These are phyloP conservation scores for Cyberlindnera meyerae DNA, from an alignment of 805 yeast species.

Conservation along the genomic window DNA sequence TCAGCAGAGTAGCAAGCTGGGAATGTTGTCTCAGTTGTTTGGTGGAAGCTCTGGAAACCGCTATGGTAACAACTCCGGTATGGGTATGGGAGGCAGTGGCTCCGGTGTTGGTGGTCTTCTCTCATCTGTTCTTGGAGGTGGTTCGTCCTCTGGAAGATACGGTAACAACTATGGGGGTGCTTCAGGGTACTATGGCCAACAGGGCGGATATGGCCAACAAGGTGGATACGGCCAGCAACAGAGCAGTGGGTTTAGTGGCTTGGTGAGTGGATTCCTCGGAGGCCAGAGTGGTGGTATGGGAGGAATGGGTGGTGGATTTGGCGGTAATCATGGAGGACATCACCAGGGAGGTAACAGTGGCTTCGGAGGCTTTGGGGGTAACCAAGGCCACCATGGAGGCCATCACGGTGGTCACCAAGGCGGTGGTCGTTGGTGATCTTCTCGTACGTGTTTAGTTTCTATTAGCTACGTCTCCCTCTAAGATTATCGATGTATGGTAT, in stretches of 20 bases:
- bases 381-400: constrained; percentile 4
- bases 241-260: background rate
- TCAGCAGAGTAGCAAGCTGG: constrained; percentile 8
- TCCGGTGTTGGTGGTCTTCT: constrained; percentile 14
- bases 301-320: constrained; percentile 2
- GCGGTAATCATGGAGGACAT: background rate
- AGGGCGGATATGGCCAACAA: constrained; percentile 6
- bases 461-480: background rate
- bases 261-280: constrained; percentile 1
- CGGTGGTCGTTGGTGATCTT: constrained; percentile 4
- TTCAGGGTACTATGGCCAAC: too few relatives aligned
- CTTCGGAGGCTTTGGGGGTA: too few relatives aligned
- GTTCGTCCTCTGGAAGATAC: constrained; percentile 2
- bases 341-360: constrained; percentile 2
- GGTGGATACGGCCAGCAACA: constrained; percentile 1
- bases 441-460: too few relatives aligned
- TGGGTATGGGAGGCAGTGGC: constrained; percentile 6
- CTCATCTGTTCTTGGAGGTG: constrained; percentile 12
- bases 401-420: constrained; percentile 7
- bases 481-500: background rate
- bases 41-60: constrained; percentile 5
- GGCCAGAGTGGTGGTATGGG: constrained; percentile 2
- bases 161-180: constrained; percentile 1
- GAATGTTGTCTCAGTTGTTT: constrained; percentile 7
- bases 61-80: background rate